A percentile compares a stretch with the other conserved stretches of the same genome.
Evolutionary conservation across 345 rosid species (phyloP).

Genomic region (Eucalyptus camaldulensis): DNA sequence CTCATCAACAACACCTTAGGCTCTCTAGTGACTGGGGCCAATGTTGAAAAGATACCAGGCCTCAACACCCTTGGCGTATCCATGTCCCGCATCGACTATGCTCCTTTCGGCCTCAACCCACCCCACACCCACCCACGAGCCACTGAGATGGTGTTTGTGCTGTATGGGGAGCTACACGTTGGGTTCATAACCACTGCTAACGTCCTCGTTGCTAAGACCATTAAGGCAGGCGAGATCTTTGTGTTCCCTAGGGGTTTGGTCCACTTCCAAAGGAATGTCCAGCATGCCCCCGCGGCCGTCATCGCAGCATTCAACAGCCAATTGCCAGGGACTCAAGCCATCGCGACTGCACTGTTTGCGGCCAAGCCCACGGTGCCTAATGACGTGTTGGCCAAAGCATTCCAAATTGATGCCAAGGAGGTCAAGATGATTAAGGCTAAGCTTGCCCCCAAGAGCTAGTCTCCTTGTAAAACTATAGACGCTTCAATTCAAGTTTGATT

Average conservation of each 20-base stretch:
- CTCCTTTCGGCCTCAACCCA: constrained; percentile 51
- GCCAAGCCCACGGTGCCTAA: constrained; percentile 32
- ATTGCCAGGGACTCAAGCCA: constrained; percentile 36
- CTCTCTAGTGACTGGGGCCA: neutral
- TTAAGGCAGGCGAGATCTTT: constrained; percentile 37
- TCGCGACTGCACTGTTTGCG: constrained; percentile 24
- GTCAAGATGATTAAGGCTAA: constrained; percentile 27
- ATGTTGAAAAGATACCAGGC: neutral
- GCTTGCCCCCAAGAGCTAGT: constrained; percentile 18
- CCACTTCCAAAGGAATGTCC: constrained; percentile 48
- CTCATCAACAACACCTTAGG: neutral
- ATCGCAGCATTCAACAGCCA: constrained; percentile 49
- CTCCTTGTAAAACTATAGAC: neutral
- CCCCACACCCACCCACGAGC: constrained; percentile 71
- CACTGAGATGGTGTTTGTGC: constrained; percentile 37
- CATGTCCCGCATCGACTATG: constrained; percentile 48
- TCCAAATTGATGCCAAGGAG: constrained; percentile 18
- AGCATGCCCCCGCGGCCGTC: constrained; percentile 20
- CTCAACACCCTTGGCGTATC: constrained; percentile 29
- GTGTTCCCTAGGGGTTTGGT: constrained; percentile 51
- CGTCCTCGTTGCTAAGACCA: constrained; percentile 17
- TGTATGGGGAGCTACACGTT: constrained; percentile 35
- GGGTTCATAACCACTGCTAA: constrained; percentile 47
- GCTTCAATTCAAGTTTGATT: neutral
- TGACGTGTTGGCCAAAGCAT: constrained; percentile 27